Percentiles rank a stretch among this genome's conserved stretches.
Evolutionary conservation across 2,329 filamentous ascomycete species (phyloP).

Genomic region (Fusarium pseudocircinatum): DNA sequence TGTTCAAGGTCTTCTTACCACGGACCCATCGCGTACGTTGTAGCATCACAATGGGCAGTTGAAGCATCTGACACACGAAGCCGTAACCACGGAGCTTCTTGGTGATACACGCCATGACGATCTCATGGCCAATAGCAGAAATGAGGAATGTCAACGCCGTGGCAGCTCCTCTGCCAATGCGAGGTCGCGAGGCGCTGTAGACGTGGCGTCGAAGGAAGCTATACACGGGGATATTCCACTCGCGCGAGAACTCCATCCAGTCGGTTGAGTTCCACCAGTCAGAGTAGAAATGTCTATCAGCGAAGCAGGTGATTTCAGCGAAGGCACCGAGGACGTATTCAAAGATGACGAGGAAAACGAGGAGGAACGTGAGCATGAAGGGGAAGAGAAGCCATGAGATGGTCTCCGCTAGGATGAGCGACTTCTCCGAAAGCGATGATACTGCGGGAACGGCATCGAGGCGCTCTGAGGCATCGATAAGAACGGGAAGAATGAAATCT

Average conservation of each 20-base stretch:
- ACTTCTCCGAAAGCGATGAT: constrained; percentile 67
- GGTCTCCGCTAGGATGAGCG: constrained; percentile 86
- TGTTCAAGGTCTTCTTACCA: constrained; percentile 81
- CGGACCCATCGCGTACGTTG: constrained; percentile 83
- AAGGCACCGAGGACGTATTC: constrained; percentile 96
- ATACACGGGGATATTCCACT: constrained; percentile 99
- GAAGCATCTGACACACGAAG: constrained; percentile 94
- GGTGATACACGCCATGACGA: constrained; percentile 98
- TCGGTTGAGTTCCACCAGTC: constrained; percentile 83
- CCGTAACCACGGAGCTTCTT: constrained; percentile 96
- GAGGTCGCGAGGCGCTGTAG: constrained; percentile 82
- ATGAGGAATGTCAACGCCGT: constrained; percentile 93
- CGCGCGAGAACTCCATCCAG: constrained; percentile 94
- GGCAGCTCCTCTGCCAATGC: constrained; percentile 79
- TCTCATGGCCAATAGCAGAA: constrained; percentile 87
- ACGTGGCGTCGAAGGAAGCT: constrained; percentile 95
- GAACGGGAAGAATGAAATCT: constrained; percentile 93
- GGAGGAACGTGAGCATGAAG: constrained; percentile 94
- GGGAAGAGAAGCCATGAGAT: constrained; percentile 93
- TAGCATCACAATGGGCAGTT: constrained; percentile 92
- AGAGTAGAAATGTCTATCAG: constrained; percentile 91
- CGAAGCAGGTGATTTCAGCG: constrained; percentile 92
- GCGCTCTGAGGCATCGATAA: constrained; percentile 72
- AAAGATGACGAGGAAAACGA: constrained; percentile 98
- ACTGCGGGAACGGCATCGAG: constrained; percentile 55